These are phyloP conservation scores for Fusarium scirpi DNA, from an alignment of 2,329 filamentous ascomycete species.

Conservation along the genomic window DNA sequence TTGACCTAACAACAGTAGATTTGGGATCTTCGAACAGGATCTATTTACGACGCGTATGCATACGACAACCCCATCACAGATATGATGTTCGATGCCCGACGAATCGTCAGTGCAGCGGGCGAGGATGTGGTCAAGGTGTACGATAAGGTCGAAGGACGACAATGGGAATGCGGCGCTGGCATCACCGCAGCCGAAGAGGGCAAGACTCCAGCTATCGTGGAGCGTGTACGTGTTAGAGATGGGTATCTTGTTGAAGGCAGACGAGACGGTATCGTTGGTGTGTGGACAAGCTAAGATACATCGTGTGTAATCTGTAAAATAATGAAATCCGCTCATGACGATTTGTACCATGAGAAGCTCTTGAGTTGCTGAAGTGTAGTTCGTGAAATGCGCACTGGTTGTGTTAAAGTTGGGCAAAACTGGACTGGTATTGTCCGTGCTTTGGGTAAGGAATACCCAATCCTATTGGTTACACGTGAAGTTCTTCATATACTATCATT, in stretches of 20 bases:
- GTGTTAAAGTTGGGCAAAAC: not conserved
- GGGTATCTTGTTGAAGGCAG: conserved; percentile 94
- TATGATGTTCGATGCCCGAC: conserved; percentile 95
- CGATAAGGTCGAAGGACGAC: conserved; percentile 93
- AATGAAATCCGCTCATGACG: conserved; percentile 39
- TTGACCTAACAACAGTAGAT: conserved; percentile 71
- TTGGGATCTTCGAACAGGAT: conserved; percentile 96
- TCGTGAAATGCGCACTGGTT: not conserved
- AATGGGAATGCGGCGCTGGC: conserved; percentile 96
- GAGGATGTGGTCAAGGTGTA: conserved; percentile 98
- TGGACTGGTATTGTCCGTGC: not conserved
- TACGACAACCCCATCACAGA: conserved; percentile 92
- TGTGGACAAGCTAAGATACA: conserved; percentile 79
- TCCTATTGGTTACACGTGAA: conserved; percentile 8
- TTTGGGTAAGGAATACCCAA: not conserved
- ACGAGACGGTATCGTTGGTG: conserved; percentile 86
- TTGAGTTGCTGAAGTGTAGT: not conserved
- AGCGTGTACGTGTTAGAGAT: conserved; percentile 90
- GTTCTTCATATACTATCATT: not conserved
- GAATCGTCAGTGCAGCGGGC: conserved; percentile 90
- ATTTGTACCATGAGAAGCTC: conserved; percentile 14
- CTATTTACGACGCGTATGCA: conserved; percentile 94
- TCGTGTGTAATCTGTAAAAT: conserved; percentile 44
- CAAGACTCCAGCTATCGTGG: conserved; percentile 76
- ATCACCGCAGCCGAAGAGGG: conserved; percentile 75